Percentiles rank a stretch among this genome's conserved stretches.
Conservation (phyloP, 1,284 basidiomycete species). For the Pseudozyma pruni region DNA sequence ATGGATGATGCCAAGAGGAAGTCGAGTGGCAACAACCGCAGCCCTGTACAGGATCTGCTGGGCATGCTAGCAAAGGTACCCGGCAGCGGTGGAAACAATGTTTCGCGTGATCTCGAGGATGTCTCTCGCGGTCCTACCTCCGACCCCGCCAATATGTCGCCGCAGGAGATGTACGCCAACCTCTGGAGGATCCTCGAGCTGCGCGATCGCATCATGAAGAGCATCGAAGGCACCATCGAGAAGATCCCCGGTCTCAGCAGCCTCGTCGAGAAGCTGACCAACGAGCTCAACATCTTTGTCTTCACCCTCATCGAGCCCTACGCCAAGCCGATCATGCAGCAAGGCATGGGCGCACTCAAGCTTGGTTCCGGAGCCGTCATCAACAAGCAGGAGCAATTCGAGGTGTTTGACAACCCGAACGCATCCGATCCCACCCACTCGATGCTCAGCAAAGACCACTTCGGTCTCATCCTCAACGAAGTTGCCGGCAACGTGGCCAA, state of each 20-base stretch:
- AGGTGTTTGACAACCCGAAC: slow-evolving; percentile 69
- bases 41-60: slow-evolving; percentile 51
- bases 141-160: slow-evolving; percentile 77
- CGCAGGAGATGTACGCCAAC: slow-evolving; percentile 81
- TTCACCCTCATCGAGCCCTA: slow-evolving; percentile 69
- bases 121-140: slow-evolving; percentile 68
- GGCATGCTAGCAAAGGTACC: slow-evolving; percentile 72
- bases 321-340: slow-evolving; percentile 60
- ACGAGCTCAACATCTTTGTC: slow-evolving; percentile 70
- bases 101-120: slow-evolving; percentile 57
- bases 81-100: slow-evolving; percentile 31
- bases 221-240: slow-evolving; percentile 83
- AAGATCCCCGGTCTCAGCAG: slow-evolving; percentile 72
- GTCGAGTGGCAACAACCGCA: slow-evolving; percentile 64
- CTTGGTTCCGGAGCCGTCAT: slow-evolving; percentile 65
- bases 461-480: slow-evolving; percentile 67
- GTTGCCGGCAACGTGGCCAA: slow-evolving; percentile 68
- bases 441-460: slow-evolving; percentile 68
- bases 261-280: slow-evolving; percentile 83
- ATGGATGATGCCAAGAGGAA: slow-evolving; percentile 72
- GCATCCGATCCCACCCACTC: slow-evolving; percentile 67
- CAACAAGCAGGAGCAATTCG: slow-evolving; percentile 57
- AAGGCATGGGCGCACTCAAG: slow-evolving; percentile 65
- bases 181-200: slow-evolving; percentile 88
- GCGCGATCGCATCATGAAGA: slow-evolving; percentile 82